Evolutionary conservation across 1,139 yeast genomes (phyloP).

Genomic region (Yamadazyma diospyri): DNA sequence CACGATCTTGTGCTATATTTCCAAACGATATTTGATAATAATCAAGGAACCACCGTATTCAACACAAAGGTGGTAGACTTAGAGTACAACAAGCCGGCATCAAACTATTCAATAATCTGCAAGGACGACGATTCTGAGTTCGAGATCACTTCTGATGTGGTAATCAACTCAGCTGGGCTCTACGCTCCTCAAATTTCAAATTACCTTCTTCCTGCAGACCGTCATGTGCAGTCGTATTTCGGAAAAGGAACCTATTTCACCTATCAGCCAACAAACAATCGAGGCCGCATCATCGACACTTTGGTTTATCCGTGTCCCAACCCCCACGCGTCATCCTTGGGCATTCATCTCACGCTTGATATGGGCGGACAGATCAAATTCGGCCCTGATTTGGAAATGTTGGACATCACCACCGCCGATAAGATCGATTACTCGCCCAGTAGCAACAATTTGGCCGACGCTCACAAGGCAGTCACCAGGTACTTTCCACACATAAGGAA

Average conservation of each 20-base stretch:
- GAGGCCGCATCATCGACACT: slow-evolving; percentile 31
- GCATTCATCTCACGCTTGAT: slow-evolving; percentile 84
- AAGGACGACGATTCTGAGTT: slow-evolving; percentile 30
- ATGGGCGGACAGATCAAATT: slow-evolving; percentile 76
- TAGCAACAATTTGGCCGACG: slow-evolving; percentile 46
- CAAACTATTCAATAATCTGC: slow-evolving; percentile 27
- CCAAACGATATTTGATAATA: slow-evolving; percentile 48
- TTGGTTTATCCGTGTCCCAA: slow-evolving; percentile 79
- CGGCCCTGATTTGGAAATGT: slow-evolving; percentile 91
- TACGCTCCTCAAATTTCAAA: slow-evolving; percentile 69
- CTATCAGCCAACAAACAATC: slow-evolving; percentile 44
- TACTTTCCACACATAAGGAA: slow-evolving; percentile 60
- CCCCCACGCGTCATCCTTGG: slow-evolving; percentile 69
- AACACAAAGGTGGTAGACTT: slow-evolving; percentile 56
- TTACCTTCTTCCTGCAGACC: slow-evolving; percentile 58
- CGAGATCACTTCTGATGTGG: slow-evolving; percentile 49
- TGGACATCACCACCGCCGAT: slow-evolving; percentile 35
- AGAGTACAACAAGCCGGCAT: slow-evolving; percentile 17
- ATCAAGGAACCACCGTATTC: slow-evolving; percentile 63
- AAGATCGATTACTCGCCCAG: slow-evolving; percentile 49
- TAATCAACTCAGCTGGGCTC: slow-evolving; percentile 78
- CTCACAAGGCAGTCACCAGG: slow-evolving; percentile 53
- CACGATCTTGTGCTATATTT: slow-evolving; percentile 68
- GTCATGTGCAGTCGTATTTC: slow-evolving; percentile 57
- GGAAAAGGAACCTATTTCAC: slow-evolving; percentile 85